Base-by-base conservation (phyloP, 305 asterid species). In the Fraxinus sp. region DNA sequence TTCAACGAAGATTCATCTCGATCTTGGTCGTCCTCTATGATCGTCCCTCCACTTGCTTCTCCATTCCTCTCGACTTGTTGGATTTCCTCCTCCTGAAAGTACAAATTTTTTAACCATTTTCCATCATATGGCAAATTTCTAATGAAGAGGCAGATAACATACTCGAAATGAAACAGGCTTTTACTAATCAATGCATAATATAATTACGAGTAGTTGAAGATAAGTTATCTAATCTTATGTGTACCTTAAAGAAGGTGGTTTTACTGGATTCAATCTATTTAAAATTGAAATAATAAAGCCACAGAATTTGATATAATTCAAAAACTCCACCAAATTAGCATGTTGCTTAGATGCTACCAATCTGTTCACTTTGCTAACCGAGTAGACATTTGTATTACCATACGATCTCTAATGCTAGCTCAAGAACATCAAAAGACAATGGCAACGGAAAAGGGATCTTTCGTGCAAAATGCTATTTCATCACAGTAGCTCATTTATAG, bases 11-110 rank as follows among this genome's bases (percentile, higher is more conserved):
- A 78, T 33, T 72, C 89, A 11, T 86, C 88, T 35, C 46, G 84
- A 20, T 52, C 82, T 76, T 80, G 88, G 13, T 82, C 83, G 30
- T 84, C 89, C 41, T 88, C 89, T 80, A 79, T 75, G 26, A 10
- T 83, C 3, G 83, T 49, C 80, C 26, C 83, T 80, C 78, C 83
- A 35, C 84, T 78, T 10, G 77, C 78, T 81, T 85, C 91, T 35
- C 81, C 81, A 10, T 80, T 86, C 75, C 59, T 82, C 46, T 83
- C 74, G 16, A 26, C 77, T 83, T 81, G 71, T 20, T 32, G 83
- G 62, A 64, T 64, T 64, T 80, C 87, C 68, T 86, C 90, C 79
- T 55, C 88, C 91, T 90, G 83, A 76, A 49, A 82, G 18, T 20
- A 80, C 37, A 77, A 18, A 74, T 33, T 52, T 46, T 35, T 49